Percentiles rank a stretch among this genome's conserved stretches.
phyloP scores from a whole-genome alignment of 306 rosid species.

The Vigna angularis region DNA sequence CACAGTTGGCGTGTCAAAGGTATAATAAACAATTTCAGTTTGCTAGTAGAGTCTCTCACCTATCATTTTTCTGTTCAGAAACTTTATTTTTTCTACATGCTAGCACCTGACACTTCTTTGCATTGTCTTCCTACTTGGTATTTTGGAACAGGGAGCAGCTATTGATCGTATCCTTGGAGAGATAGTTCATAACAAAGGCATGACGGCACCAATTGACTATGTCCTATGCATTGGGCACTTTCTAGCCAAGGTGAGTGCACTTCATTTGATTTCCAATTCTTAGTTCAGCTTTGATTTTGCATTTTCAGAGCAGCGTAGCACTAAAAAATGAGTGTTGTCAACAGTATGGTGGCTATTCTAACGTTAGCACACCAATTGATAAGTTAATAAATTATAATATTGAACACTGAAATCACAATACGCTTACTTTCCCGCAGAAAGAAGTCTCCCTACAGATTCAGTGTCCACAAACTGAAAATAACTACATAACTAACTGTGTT shows the following conservation, averaged over 20 bases:
- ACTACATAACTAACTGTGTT: not conserved
- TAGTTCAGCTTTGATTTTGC: slow-evolving; percentile 2
- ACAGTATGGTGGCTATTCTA: slow-evolving; percentile 8
- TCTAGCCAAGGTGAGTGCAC: slow-evolving; percentile 83
- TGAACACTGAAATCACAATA: not conserved
- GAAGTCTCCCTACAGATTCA: not conserved
- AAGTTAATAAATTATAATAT: not conserved
- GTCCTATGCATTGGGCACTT: slow-evolving; percentile 95
- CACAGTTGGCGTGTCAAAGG: slow-evolving; percentile 96
- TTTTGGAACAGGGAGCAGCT: slow-evolving; percentile 81
- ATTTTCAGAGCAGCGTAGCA: slow-evolving; percentile 1
- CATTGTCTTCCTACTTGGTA: slow-evolving; percentile 22
- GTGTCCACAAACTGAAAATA: not conserved
- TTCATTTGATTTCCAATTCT: slow-evolving; percentile 33
- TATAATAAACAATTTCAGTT: slow-evolving; percentile 32
- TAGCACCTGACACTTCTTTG: slow-evolving; percentile 7
- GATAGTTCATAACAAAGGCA: slow-evolving; percentile 85
- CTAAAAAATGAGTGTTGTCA: not conserved
- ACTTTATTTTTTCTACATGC: slow-evolving; percentile 39
- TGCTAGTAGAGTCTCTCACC: not conserved
- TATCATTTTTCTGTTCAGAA: slow-evolving; percentile 33
- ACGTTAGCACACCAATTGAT: not conserved
- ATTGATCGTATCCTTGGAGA: slow-evolving; percentile 93
- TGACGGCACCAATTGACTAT: slow-evolving; percentile 84
- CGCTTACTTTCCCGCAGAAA: not conserved